Percentiles rank a stretch among this genome's conserved stretches.
Conservation (phyloP, 2,329 filamentous ascomycete genomes). For the Periconia macrospinosa region DNA sequence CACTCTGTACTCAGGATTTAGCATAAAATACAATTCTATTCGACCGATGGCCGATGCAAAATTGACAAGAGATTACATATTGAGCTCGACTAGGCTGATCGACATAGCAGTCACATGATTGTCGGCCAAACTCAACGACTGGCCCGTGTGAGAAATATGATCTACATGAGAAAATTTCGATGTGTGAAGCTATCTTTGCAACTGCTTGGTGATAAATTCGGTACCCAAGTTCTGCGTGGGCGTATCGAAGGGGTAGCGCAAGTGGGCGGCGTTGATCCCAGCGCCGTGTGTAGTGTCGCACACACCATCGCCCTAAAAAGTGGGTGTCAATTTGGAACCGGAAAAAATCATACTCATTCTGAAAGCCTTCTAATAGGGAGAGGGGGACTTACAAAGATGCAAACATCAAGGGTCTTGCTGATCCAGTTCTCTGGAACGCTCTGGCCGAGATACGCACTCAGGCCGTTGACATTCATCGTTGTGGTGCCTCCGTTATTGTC, state of each 20-base stretch:
- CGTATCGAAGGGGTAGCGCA: constrained; percentile 28
- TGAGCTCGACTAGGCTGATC: too few relatives aligned
- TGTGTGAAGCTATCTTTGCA: neutral
- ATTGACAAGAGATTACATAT: too few relatives aligned
- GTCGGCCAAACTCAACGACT: too few relatives aligned
- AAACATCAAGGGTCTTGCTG: constrained; percentile 42
- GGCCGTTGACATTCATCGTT: constrained; percentile 34
- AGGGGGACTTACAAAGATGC: constrained; percentile 29
- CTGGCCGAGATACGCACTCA: constrained; percentile 2
- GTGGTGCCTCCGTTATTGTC: constrained; percentile 38
- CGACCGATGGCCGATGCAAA: too few relatives aligned
- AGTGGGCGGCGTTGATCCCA: constrained; percentile 35
- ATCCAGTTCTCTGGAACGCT: constrained; percentile 36
- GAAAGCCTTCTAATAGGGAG: neutral
- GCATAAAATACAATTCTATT: too few relatives aligned
- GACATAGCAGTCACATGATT: too few relatives aligned
- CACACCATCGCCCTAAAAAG: constrained; percentile 36
- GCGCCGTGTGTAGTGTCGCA: constrained; percentile 38
- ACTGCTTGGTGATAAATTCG: constrained; percentile 19
- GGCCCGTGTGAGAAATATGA: too few relatives aligned
- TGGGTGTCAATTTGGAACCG: neutral
- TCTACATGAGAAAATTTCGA: too few relatives aligned
- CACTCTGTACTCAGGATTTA: too few relatives aligned
- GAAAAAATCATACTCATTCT: neutral
- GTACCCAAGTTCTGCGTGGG: constrained; percentile 34